Base-by-base conservation (phyloP, 768 basidiomycete species). In the Stropharia rugosoannulata region DNA sequence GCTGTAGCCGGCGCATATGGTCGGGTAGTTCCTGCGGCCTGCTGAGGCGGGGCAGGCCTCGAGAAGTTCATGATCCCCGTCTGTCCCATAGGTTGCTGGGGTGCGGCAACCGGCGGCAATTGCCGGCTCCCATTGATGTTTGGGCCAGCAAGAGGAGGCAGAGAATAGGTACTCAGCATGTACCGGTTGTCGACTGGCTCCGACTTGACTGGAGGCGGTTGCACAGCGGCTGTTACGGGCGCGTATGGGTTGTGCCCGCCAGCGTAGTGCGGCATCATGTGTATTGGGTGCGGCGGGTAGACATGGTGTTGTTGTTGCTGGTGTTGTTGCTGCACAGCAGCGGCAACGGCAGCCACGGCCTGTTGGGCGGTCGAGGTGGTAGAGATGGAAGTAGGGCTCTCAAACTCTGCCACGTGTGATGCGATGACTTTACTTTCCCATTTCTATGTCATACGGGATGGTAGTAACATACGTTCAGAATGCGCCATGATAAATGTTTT, bases 381-480 rank as follows among this genome's bases (percentile, higher is more conserved):
- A 1, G 76, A 68, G 12, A 73, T 64, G 7, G 76, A 69, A 13
- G 62, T 62, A 42, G 74, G 74, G 15, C 82, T 73, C 68, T 92
- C 90, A 69, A 97, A 98, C 62, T 98, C 93, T 49, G 97, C 97
- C 18, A 97, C 96, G 64, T 90, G 87, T 2, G 93, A 95, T n/a
- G 87, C 87, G 38, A 97, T 82, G 47, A 99, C 87, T 70, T 97
- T 97, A 66, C 80, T 81, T 70, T 98, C 90, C 97, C 97, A 99
- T 89, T 93, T 93, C 92, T 98, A 73, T 36, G 51, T 46, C 51
- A 50, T 32, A 40, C 60, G 57, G 40, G 41, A 25, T 61, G 41
- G 50, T 65, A 58, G 29, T 35, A 41, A 36, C 51, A 38, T 55
- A 57, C 54, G 54, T 68, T 62, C 60, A 66, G 59, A 62, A 57